Conservation (phyloP, 805 yeast species). For the Cyberlindnera petersonii region DNA sequence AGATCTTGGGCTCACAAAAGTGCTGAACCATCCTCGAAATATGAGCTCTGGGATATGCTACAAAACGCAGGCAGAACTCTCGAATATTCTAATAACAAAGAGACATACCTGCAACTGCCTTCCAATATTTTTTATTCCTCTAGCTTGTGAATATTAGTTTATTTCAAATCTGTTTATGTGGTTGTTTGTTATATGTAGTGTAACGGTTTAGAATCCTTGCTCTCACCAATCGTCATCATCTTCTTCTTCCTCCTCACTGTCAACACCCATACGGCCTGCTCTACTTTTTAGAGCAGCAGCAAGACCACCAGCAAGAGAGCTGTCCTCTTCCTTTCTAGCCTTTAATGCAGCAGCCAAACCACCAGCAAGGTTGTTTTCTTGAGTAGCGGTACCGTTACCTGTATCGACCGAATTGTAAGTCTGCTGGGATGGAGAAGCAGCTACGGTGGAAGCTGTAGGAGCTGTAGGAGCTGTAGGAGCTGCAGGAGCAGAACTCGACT, state of each 20-base stretch:
- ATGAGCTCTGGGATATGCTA: too few species aligned
- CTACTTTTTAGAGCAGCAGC: slow-evolving; percentile 85
- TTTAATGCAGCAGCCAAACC: slow-evolving; percentile 68
- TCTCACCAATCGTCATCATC: slow-evolving; percentile 71
- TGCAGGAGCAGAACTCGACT: slow-evolving; percentile 37
- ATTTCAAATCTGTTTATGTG: neutral
- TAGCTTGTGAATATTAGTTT: too few species aligned
- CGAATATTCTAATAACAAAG: neutral
- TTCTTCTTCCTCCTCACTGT: slow-evolving; percentile 67
- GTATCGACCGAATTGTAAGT: neutral
- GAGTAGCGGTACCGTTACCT: slow-evolving; percentile 14
- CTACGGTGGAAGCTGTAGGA: slow-evolving; percentile 20
- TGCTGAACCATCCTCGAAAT: too few species aligned
- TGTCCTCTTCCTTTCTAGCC: slow-evolving; percentile 59
- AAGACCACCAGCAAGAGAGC: slow-evolving; percentile 71
- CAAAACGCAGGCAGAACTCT: too few species aligned
- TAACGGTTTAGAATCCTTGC: neutral
- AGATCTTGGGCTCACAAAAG: too few species aligned
- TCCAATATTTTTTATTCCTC: too few species aligned
- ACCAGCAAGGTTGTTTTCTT: slow-evolving; percentile 36
- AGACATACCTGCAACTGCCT: too few species aligned
- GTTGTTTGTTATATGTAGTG: too few species aligned
- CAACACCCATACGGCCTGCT: slow-evolving; percentile 56
- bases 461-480: slow-evolving; percentile 32
- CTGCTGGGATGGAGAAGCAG: too few species aligned